These are phyloP conservation scores for Lentinula sp. DNA, from an alignment of 768 basidiomycete species.

Conservation along the genomic window DNA sequence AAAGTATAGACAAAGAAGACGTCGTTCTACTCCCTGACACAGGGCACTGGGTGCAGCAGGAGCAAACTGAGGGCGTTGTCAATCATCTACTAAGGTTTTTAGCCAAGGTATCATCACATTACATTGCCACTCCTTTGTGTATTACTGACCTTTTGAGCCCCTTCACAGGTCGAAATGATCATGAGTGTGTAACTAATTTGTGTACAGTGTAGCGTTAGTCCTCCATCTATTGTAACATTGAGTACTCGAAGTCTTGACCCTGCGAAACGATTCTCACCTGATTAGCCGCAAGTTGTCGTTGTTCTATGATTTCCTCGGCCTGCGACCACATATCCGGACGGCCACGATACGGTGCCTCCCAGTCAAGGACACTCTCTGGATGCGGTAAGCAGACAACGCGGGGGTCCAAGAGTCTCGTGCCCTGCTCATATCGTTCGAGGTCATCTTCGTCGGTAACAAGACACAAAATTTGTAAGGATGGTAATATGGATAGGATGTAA, in stretches of 20 bases:
- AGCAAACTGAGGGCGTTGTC: constrained; percentile 38
- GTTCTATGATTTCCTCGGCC: constrained; percentile 22
- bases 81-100: constrained; percentile 35
- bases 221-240: neutral
- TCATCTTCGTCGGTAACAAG: constrained; percentile 19
- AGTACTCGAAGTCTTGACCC: neutral
- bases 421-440: neutral
- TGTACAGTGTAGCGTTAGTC: neutral
- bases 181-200: neutral
- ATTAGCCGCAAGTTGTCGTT: neutral
- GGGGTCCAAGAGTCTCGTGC: constrained; percentile 10
- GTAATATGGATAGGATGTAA: constrained; percentile 20
- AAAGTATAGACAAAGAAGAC: constrained; percentile 33
- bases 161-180: neutral
- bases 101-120: constrained; percentile 12
- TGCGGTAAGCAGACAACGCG: constrained; percentile 27
- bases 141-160: neutral
- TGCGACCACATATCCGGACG: constrained; percentile 22
- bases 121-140: neutral
- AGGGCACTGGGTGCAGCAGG: constrained; percentile 65
- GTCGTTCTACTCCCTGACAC: constrained; percentile 49
- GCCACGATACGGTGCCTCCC: constrained; percentile 26
- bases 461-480: constrained; percentile 18
- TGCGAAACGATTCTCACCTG: neutral
- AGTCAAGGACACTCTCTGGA: constrained; percentile 24